phyloP scores from a whole-genome alignment of 306 rosid genomes.

The Castanospermum australe region DNA sequence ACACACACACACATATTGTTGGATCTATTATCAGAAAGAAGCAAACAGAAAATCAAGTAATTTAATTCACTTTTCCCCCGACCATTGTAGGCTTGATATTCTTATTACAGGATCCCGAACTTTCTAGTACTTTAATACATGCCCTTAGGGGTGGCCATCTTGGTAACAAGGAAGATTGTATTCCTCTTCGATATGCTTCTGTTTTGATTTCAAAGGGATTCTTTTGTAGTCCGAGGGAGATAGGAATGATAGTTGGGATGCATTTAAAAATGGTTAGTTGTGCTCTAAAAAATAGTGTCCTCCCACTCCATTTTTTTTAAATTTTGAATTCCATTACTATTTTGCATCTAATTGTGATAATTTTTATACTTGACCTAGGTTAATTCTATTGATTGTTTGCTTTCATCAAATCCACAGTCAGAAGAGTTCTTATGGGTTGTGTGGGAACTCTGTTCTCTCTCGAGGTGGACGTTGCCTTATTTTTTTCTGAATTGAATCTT shows the following conservation, averaged over 20 bases:
- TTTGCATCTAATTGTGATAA: constrained; percentile 20
- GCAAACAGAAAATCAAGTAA: constrained; percentile 2
- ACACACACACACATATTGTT: constrained; percentile 13
- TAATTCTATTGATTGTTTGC: constrained; percentile 81
- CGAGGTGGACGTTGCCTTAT: constrained; percentile 58
- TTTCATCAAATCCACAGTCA: constrained; percentile 63
- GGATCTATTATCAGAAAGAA: constrained; percentile 23
- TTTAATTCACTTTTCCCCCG: constrained; percentile 29
- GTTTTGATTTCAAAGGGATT: constrained; percentile 83
- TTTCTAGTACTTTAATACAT: constrained; percentile 70
- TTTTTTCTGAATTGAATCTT: constrained; percentile 21
- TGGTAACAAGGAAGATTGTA: constrained; percentile 68
- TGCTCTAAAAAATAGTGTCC: constrained; percentile 3
- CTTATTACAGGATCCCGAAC: constrained; percentile 83
- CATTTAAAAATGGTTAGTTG: constrained; percentile 91
- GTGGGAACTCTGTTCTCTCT: constrained; percentile 88
- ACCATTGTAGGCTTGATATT: constrained; percentile 73
- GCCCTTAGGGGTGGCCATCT: constrained; percentile 67
- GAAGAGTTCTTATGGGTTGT: constrained; percentile 95
- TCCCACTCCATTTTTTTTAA: background rate
- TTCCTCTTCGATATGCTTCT: constrained; percentile 91
- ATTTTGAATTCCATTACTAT: background rate
- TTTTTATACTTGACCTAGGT: constrained; percentile 56
- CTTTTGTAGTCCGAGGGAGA: constrained; percentile 76
- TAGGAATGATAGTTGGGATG: constrained; percentile 71